phyloP scores from a whole-genome alignment of 75 land plant genomes.

The Azolla pinnata region DNA sequence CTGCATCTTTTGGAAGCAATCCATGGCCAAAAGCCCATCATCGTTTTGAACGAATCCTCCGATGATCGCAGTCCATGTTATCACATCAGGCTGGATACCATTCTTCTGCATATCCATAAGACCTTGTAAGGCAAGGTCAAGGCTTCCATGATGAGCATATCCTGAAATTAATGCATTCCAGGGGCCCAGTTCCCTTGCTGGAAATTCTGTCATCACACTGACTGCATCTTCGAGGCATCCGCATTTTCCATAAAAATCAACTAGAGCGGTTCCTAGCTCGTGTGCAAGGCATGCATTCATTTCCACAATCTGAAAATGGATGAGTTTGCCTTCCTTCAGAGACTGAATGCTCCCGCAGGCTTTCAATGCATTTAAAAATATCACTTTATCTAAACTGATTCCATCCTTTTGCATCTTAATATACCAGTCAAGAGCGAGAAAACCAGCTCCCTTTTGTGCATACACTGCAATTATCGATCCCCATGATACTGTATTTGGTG shows the following conservation, averaged over 20 bases:
- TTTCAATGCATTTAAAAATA: conserved; percentile 27
- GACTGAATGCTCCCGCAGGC: conserved; percentile 32
- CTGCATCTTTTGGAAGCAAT: conserved; percentile 21
- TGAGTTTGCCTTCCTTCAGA: conserved; percentile 40
- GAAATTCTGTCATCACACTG: conserved; percentile 20
- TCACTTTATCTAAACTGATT: conserved; percentile 24
- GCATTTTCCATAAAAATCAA: conserved; percentile 65
- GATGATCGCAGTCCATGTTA: conserved; percentile 26
- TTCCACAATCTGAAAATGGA: conserved; percentile 40
- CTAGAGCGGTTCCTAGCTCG: conserved; percentile 29
- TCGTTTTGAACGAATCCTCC: conserved; percentile 24
- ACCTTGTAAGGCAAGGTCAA: conserved; percentile 18
- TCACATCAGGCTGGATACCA: conserved; percentile 9
- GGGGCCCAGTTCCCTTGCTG: conserved; percentile 7
- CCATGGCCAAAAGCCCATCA: conserved; percentile 15
- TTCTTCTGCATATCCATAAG: conserved; percentile 18
- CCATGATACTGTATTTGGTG: background rate
- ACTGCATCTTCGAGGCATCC: conserved; percentile 32
- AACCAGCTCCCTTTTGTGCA: conserved; percentile 29
- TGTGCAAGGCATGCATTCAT: conserved; percentile 12
- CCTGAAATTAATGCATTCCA: conserved; percentile 35
- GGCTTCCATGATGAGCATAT: conserved; percentile 9
- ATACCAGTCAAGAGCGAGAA: conserved; percentile 32
- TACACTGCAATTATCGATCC: conserved; percentile 45
- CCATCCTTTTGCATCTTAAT: conserved; percentile 38